These are phyloP conservation scores for Apostasia shenzhenica DNA, from an alignment of 106 monocot genomes.

Conservation along the genomic window DNA sequence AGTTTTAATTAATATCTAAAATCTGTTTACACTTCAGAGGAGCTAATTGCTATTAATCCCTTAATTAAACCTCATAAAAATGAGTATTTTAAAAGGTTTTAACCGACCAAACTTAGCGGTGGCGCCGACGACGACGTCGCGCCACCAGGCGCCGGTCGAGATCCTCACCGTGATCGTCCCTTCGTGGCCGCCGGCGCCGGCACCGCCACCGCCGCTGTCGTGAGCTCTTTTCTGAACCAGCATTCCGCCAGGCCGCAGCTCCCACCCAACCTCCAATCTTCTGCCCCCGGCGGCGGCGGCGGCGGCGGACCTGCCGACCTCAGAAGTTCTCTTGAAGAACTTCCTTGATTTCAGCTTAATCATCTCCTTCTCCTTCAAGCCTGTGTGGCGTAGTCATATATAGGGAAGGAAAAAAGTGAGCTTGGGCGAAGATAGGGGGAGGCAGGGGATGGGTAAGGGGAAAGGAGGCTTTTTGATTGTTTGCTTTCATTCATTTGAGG, in stretches of 20 bases:
- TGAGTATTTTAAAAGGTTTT: not conserved
- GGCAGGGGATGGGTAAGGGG: too few species aligned
- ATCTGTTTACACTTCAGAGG: too few species aligned
- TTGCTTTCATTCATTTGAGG: not conserved
- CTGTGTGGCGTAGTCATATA: not conserved
- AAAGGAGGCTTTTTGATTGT: not conserved
- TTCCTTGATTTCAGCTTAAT: constrained; percentile 39
- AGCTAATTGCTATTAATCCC: too few species aligned
- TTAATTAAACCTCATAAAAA: too few species aligned
- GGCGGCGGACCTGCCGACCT: not conserved
- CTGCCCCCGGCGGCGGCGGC: not conserved
- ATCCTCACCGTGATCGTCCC: constrained; percentile 42
- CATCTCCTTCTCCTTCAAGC: constrained; percentile 13
- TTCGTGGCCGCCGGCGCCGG: constrained; percentile 6
- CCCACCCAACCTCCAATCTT: constrained; percentile 47
- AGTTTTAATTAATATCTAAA: too few species aligned
- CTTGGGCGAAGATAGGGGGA: not conserved
- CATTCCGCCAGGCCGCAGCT: constrained; percentile 70
- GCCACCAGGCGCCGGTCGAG: constrained; percentile 32
- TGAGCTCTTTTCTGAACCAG: constrained; percentile 55
- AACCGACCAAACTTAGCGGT: constrained; percentile 52
- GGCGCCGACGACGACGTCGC: constrained; percentile 33
- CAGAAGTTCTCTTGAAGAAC: constrained; percentile 38
- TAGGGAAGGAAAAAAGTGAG: not conserved
- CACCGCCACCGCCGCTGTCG: not conserved